These are phyloP conservation scores for Candida chilensis DNA, from an alignment of 805 yeast species.

Conservation along the genomic window DNA sequence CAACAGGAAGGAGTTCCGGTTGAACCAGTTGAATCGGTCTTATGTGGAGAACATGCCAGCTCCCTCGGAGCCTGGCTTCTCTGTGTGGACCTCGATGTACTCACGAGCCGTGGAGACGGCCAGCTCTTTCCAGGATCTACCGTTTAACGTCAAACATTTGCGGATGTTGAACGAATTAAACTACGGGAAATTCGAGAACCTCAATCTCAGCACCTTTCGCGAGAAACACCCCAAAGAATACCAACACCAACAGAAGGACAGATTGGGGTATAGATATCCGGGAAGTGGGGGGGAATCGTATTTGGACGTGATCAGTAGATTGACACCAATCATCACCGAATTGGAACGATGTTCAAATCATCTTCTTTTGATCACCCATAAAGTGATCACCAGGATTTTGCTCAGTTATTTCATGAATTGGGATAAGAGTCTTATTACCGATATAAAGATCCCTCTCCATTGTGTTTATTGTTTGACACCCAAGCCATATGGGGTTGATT, in stretches of 20 bases:
- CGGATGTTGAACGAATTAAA: constrained; percentile 21
- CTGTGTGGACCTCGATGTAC: constrained; percentile 22
- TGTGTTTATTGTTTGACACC: constrained; percentile 25
- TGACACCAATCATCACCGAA: constrained; percentile 23
- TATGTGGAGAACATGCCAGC: constrained; percentile 14
- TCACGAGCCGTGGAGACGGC: constrained; percentile 20
- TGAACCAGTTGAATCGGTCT: constrained; percentile 17
- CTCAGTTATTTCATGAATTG: constrained; percentile 25
- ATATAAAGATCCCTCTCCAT: constrained; percentile 22
- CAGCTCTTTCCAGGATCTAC: constrained; percentile 13
- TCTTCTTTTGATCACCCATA: constrained; percentile 20
- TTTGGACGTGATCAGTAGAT: constrained; percentile 20
- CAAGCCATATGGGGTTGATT: constrained; percentile 24
- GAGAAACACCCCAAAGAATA: constrained; percentile 13
- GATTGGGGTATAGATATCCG: constrained; percentile 19
- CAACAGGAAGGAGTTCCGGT: constrained; percentile 21
- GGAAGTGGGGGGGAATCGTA: constrained; percentile 28
- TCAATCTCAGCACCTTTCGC: constrained; percentile 16
- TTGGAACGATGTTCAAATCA: constrained; percentile 21
- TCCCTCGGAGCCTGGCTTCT: constrained; percentile 14
- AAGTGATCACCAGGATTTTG: constrained; percentile 21
- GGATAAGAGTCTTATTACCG: constrained; percentile 23
- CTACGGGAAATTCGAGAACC: constrained; percentile 21
- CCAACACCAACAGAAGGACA: constrained; percentile 14
- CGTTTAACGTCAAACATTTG: constrained; percentile 16